Conservation (phyloP, 441 rosid genomes). For the Cnidoscolus chayamansa region DNA sequence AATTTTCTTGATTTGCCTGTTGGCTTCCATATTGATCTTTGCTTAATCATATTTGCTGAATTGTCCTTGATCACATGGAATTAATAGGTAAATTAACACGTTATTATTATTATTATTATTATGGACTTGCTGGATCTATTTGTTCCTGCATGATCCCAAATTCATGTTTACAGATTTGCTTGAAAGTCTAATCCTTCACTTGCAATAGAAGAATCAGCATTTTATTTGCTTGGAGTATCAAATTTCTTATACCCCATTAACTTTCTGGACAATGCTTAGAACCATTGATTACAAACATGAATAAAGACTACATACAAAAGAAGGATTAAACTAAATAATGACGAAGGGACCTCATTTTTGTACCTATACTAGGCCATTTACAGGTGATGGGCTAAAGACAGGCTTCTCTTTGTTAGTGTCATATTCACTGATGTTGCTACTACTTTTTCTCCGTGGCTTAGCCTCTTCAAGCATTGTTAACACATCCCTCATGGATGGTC, state of each 20-base stretch:
- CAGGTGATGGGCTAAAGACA: slow-evolving; percentile 64
- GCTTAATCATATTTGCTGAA: background rate
- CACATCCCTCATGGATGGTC: slow-evolving; percentile 93
- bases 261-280: slow-evolving; percentile 21
- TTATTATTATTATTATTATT: too few relatives aligned
- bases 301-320: slow-evolving; percentile 46
- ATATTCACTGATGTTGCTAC: slow-evolving; percentile 34
- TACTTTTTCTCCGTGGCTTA: slow-evolving; percentile 84
- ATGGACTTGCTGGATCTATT: background rate
- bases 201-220: background rate
- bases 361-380: slow-evolving; percentile 65
- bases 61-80: background rate
- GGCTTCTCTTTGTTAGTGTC: slow-evolving; percentile 49
- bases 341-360: slow-evolving; percentile 20
- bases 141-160: background rate
- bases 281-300: slow-evolving; percentile 32
- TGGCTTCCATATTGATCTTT: background rate
- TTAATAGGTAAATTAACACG: too few relatives aligned
- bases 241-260: slow-evolving; percentile 21
- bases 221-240: slow-evolving; percentile 15
- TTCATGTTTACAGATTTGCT: too few relatives aligned
- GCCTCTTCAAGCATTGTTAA: slow-evolving; percentile 91
- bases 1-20: background rate
- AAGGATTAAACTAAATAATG: slow-evolving; percentile 30
- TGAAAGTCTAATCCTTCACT: background rate